Evolutionary conservation across 2,329 filamentous ascomycete species (phyloP).

Genomic region (Nothopassalora personata): DNA sequence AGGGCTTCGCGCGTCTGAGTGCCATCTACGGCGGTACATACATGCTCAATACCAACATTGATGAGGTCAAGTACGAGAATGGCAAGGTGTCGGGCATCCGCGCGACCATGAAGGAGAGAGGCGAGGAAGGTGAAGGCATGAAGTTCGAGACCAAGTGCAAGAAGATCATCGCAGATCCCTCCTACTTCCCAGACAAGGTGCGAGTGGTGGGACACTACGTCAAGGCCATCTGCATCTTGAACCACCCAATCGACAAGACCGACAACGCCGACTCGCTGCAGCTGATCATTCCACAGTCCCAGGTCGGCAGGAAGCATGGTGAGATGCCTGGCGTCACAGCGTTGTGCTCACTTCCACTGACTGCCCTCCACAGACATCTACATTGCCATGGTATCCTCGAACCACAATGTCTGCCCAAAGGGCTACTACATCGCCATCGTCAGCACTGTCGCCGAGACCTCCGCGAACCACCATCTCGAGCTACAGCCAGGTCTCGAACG

Average conservation of each 20-base stretch:
- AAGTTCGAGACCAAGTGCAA: slow-evolving; percentile 94
- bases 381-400: slow-evolving; percentile 88
- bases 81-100: slow-evolving; percentile 92
- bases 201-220: slow-evolving; percentile 83
- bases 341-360: not conserved
- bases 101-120: slow-evolving; percentile 87
- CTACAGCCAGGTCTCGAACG: slow-evolving; percentile 87
- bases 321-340: slow-evolving; percentile 31
- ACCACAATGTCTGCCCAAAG: slow-evolving; percentile 97
- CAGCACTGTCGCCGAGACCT: slow-evolving; percentile 88
- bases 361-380: slow-evolving; percentile 67
- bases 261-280: slow-evolving; percentile 85
- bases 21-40: slow-evolving; percentile 99
- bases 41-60: slow-evolving; percentile 94
- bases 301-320: slow-evolving; percentile 96
- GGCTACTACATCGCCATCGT: slow-evolving; percentile 99
- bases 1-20: slow-evolving; percentile 93
- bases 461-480: slow-evolving; percentile 92
- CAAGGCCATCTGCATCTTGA: slow-evolving; percentile 95
- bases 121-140: slow-evolving; percentile 68
- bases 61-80: slow-evolving; percentile 74
- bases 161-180: slow-evolving; percentile 93
- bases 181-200: slow-evolving; percentile 89
- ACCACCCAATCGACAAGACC: slow-evolving; percentile 88
- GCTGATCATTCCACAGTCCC: slow-evolving; percentile 95